Evolutionary conservation across 2,329 filamentous ascomycete genomes (phyloP), one percentile per base, ranked within the genome.

Genomic region (Lecanicillium sp.): DNA sequence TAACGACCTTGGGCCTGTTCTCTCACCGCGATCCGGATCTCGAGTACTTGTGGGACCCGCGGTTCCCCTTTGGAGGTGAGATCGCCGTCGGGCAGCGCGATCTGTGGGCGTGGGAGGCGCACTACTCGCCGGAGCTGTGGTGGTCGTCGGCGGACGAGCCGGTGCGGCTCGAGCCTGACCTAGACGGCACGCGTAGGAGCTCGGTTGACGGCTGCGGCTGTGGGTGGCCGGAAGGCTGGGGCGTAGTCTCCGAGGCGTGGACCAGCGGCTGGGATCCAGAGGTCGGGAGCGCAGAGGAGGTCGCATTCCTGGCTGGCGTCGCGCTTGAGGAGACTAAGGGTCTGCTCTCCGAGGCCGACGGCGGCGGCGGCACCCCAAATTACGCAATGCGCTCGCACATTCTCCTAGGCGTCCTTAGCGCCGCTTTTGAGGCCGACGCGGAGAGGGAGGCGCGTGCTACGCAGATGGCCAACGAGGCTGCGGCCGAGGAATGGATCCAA

Each of bases 241-340:
- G 33, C 3, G 33, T 37, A 19, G 28, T 29, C 12, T 17, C 4
- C 9, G 12, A 27, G 39, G 29, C 29, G 25, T 44, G 36, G 17
- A 7, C 4, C 8, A 30, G 41, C 17, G 41, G 45, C 10, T 47
- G 41, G 41, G 41, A 42, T 29, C 41, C 41, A 4, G 41, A 46
- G 29, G 11, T 47, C 4, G 44, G 44, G n/a, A 47, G 44, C 32
- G 44, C 38, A 15, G 44, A 47, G 39, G 44, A 46, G 36, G 15
- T 44, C 30, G 36, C 36, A 13, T 47, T 47, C 31, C 18, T 47
- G n/a, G 36, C 44, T 12, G 41, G 36, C 14, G 34, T 46, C 39
- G 44, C 38, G 15, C 31, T 29, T 29, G 40, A 34, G 19, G 34
- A 47, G 19, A 38, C 41, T 3, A 36, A 44, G 22, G 38, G 29